A percentile compares a stretch with the other conserved stretches of the same genome.
phyloP scores from a whole-genome alignment of 805 yeast species.

The Cyberlindnera subsufficiens region DNA sequence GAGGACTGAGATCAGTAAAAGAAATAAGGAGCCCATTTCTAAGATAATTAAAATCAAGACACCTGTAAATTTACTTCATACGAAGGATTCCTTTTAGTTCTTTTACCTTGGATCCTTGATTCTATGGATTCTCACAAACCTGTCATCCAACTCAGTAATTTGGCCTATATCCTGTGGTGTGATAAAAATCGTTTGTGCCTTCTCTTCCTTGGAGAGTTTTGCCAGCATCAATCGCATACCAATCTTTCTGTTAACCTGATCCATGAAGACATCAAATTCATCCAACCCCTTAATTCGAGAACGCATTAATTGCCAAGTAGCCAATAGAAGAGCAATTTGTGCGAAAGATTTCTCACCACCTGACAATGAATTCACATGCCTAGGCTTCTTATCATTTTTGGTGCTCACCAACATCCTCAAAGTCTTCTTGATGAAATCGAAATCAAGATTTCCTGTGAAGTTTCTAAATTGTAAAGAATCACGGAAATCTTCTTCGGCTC shows the following conservation, averaged over 20 bases:
- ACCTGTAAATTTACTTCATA: not conserved
- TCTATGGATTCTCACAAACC: slow-evolving; percentile 57
- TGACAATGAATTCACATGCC: slow-evolving; percentile 78
- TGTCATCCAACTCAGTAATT: slow-evolving; percentile 55
- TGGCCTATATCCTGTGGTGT: slow-evolving; percentile 86
- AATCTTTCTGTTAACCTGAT: slow-evolving; percentile 77
- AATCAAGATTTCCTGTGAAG: slow-evolving; percentile 64
- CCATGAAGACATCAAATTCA: slow-evolving; percentile 98
- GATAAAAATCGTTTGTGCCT: slow-evolving; percentile 83
- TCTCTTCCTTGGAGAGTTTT: slow-evolving; percentile 55
- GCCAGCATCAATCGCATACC: slow-evolving; percentile 70
- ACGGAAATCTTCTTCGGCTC: slow-evolving; percentile 52
- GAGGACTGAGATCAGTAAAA: slow-evolving; percentile 44
- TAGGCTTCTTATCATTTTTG: slow-evolving; percentile 46
- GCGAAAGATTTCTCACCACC: slow-evolving; percentile 97
- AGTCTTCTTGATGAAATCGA: slow-evolving; percentile 48
- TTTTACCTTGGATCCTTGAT: slow-evolving; percentile 38
- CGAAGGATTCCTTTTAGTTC: not conserved
- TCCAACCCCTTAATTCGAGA: slow-evolving; percentile 85
- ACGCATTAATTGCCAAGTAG: slow-evolving; percentile 92
- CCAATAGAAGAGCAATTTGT: slow-evolving; percentile 78
- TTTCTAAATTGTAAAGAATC: slow-evolving; percentile 59
- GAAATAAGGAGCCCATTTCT: too few species aligned
- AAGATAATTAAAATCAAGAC: slow-evolving; percentile 12
- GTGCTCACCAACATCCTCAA: slow-evolving; percentile 59